phyloP scores from a whole-genome alignment of 345 rosid genomes.

The Populus pruinosa region DNA sequence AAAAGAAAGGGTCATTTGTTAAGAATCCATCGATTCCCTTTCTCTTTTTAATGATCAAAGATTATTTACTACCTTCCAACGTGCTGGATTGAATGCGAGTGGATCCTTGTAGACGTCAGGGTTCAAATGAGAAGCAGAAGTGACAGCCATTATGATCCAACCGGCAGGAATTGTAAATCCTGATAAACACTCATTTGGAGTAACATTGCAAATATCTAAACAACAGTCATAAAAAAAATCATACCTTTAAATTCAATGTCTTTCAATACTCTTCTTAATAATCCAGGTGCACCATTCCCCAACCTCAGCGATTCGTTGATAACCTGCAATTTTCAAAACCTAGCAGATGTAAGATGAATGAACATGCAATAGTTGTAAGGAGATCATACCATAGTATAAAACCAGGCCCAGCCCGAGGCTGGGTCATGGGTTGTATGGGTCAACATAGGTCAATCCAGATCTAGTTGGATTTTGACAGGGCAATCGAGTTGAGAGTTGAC shows the following conservation, averaged over 20 bases:
- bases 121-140: constrained; percentile 17
- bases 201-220: not conserved
- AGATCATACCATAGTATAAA: too few relatives aligned
- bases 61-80: constrained; percentile 21
- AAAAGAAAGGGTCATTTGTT: not conserved
- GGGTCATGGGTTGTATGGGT: too few relatives aligned
- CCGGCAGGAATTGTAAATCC: constrained; percentile 29
- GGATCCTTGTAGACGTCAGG: constrained; percentile 24
- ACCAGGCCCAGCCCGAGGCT: too few relatives aligned
- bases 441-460: too few relatives aligned
- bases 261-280: constrained; percentile 17
- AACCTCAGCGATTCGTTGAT: constrained; percentile 24
- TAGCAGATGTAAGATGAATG: too few relatives aligned
- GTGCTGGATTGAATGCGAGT: constrained; percentile 21
- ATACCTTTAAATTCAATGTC: constrained; percentile 26
- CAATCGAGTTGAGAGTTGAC: too few relatives aligned
- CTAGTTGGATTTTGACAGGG: too few relatives aligned
- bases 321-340: not conserved
- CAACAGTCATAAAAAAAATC: not conserved
- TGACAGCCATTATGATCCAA: constrained; percentile 13
- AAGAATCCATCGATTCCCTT: too few relatives aligned
- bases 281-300: constrained; percentile 26
- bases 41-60: not conserved
- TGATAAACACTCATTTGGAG: not conserved
- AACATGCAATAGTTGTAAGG: too few relatives aligned